Percentiles rank a stretch among this genome's conserved stretches.
These are phyloP conservation scores for Arthrinium puccinioides DNA, from an alignment of 2,329 filamentous ascomycete genomes.

Conservation along the genomic window DNA sequence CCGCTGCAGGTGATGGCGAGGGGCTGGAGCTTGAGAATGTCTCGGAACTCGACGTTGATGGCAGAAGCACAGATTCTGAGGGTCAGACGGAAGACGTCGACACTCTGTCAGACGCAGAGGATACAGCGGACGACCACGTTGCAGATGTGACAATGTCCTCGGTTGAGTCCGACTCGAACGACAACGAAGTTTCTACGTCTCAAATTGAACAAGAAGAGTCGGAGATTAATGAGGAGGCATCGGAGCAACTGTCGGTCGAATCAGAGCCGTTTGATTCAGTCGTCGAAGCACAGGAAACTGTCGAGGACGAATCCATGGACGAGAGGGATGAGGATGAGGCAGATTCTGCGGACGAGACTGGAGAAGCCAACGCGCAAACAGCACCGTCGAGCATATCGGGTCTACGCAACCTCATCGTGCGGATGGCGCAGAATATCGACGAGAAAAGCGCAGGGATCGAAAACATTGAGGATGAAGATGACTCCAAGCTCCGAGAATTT, in stretches of 20 bases:
- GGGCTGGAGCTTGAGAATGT: not conserved
- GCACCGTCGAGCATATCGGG: slow-evolving; percentile 17
- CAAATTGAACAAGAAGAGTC: not conserved
- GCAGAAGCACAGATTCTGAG: not conserved
- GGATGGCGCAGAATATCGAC: slow-evolving; percentile 39
- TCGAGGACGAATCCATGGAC: no score
- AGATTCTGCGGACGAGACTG: slow-evolving; percentile 10
- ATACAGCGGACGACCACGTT: not conserved
- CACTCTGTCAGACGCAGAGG: not conserved
- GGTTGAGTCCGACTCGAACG: not conserved
- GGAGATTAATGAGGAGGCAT: not conserved
- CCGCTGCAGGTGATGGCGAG: slow-evolving; percentile 2
- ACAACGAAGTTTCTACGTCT: not conserved
- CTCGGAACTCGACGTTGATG: not conserved
- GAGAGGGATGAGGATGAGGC: not conserved
- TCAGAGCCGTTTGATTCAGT: not conserved
- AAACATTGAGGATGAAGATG: slow-evolving; percentile 20
- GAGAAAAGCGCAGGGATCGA: slow-evolving; percentile 15
- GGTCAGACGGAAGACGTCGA: not conserved
- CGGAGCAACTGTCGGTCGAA: no score
- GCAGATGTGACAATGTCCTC: not conserved
- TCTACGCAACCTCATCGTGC: slow-evolving; percentile 40
- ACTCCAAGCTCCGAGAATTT: slow-evolving; percentile 38
- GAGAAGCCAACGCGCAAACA: slow-evolving; percentile 9
- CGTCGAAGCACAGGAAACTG: no score